A percentile compares a stretch with the other conserved stretches of the same genome.
Conservation (phyloP, 75 land plant species). For the Cryptomeria japonica region DNA sequence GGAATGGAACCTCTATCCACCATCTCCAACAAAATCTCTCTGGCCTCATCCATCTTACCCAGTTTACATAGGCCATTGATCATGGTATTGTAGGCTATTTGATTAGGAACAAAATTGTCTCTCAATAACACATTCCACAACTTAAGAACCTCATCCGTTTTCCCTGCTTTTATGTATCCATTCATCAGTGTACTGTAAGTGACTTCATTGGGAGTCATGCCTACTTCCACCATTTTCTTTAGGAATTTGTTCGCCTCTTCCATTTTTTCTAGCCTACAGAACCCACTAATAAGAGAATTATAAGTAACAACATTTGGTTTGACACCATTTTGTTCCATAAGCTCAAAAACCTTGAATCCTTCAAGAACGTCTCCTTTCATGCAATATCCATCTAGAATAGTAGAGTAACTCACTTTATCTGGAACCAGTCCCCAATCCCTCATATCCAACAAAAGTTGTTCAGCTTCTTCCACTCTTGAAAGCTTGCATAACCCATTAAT, state of each 20-base stretch:
- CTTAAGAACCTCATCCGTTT: slow-evolving; percentile 37
- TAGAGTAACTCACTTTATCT: slow-evolving; percentile 52
- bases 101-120: slow-evolving; percentile 30
- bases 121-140: slow-evolving; percentile 47
- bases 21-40: slow-evolving; percentile 48
- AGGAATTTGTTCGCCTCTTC: slow-evolving; percentile 47
- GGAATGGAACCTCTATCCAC: slow-evolving; percentile 43
- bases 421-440: slow-evolving; percentile 30
- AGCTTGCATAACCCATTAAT: slow-evolving; percentile 70
- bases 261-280: slow-evolving; percentile 30
- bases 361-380: slow-evolving; percentile 23
- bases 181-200: slow-evolving; percentile 51
- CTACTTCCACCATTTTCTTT: slow-evolving; percentile 47
- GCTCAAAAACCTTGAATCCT: slow-evolving; percentile 46
- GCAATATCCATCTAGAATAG: slow-evolving; percentile 61
- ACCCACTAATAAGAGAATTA: slow-evolving; percentile 56
- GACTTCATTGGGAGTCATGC: slow-evolving; percentile 48
- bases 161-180: slow-evolving; percentile 50
- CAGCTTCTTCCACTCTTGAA: slow-evolving; percentile 45
- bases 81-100: slow-evolving; percentile 45
- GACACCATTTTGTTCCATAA: slow-evolving; percentile 42
- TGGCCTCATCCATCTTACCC: slow-evolving; percentile 55
- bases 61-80: slow-evolving; percentile 61
- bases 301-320: slow-evolving; percentile 40
- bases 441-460: slow-evolving; percentile 39